Percentiles rank a stretch among this genome's conserved stretches.
phyloP scores from a whole-genome alignment of 2,329 filamentous ascomycete genomes.

The Cercospora nicotianae region DNA sequence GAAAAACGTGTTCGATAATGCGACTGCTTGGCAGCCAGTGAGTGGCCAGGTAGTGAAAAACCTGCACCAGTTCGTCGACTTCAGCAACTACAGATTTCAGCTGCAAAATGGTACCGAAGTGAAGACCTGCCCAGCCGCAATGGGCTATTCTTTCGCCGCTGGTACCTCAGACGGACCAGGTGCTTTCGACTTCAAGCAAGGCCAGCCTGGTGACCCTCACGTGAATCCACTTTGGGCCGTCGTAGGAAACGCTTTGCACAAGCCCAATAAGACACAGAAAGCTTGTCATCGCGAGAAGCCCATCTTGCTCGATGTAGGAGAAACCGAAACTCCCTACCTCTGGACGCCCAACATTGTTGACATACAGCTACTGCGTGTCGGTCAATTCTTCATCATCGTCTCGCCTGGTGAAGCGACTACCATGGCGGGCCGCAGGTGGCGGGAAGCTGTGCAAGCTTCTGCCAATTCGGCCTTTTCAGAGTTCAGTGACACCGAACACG shows the following conservation, averaged over 20 bases:
- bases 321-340: conserved; percentile 72
- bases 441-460: conserved; percentile 64
- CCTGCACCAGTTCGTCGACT: conserved; percentile 82
- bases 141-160: conserved; percentile 90
- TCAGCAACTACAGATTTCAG: conserved; percentile 71
- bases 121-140: conserved; percentile 77
- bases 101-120: conserved; percentile 71
- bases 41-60: conserved; percentile 69
- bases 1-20: conserved; percentile 56
- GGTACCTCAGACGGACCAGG: conserved; percentile 91
- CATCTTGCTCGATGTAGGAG: conserved; percentile 83
- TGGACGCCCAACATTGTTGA: conserved; percentile 94
- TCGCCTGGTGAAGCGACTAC: conserved; percentile 86
- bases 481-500: conserved; percentile 47
- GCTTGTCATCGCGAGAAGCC: conserved; percentile 79
- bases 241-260: conserved; percentile 70
- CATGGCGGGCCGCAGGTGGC: conserved; percentile 89
- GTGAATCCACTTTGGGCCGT: conserved; percentile 77
- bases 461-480: conserved; percentile 32
- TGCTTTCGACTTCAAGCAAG: conserved; percentile 90
- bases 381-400: conserved; percentile 80
- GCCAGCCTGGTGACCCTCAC: conserved; percentile 69
- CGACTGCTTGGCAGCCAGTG: conserved; percentile 50
- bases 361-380: conserved; percentile 79
- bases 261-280: conserved; percentile 67